phyloP scores from a whole-genome alignment of 257 asterid genomes.

The Handroanthus guayacan region DNA sequence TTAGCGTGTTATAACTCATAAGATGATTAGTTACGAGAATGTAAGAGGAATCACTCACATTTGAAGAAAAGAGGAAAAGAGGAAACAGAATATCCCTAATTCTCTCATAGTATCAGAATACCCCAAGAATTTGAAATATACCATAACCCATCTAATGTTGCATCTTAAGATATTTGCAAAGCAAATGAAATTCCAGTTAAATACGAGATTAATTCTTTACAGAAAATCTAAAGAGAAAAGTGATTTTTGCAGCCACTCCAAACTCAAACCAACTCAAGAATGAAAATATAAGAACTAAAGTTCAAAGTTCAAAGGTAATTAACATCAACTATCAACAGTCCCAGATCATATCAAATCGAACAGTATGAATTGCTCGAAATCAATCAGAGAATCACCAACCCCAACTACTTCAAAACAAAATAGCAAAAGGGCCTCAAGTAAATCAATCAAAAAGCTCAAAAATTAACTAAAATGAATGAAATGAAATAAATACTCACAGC shows the following conservation, averaged over 20 bases:
- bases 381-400: background rate
- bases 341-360: conserved; percentile 1
- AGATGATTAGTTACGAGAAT: too few relatives aligned
- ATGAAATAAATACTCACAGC: conserved; percentile 59
- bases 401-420: background rate
- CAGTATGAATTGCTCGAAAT: background rate
- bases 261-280: conserved; percentile 20
- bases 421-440: conserved; percentile 22
- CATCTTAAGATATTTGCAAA: background rate
- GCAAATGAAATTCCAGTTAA: conserved; percentile 3
- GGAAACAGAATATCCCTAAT: too few relatives aligned
- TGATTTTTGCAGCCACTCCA: background rate
- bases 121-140: background rate
- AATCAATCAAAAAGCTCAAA: conserved; percentile 12
- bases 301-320: too few relatives aligned
- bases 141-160: background rate
- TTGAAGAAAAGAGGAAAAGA: too few relatives aligned
- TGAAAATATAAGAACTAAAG: background rate
- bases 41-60: too few relatives aligned
- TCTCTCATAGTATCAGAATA: background rate
- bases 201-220: background rate
- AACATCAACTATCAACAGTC: background rate
- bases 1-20: too few relatives aligned
- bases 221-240: background rate
- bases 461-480: conserved; percentile 1